Evolutionary conservation across 176 grass and related monocot species (phyloP), one percentile per base, ranked within the genome.

Genomic region (Melocanna baccifera): DNA sequence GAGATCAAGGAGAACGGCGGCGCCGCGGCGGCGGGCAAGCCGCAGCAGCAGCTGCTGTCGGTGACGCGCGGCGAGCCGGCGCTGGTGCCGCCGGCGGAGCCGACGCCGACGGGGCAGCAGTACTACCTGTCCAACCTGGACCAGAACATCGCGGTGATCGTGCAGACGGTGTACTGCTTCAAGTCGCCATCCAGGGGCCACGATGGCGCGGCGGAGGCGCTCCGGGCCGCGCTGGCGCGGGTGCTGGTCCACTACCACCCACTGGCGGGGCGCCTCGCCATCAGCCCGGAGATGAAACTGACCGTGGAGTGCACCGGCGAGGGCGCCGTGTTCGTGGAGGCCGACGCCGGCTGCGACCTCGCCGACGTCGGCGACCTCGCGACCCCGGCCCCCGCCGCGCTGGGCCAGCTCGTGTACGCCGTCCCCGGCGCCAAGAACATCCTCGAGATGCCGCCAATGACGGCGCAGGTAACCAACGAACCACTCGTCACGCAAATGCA

Each of bases 41-140:
- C 39, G 62, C 32, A 63, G 73, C 29, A 63, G 52, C 41, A 11
- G 64, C 43, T 92, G 78, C 63, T 81, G 30, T 68, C 30, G 42
- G 93, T 99, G 63, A 92, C 86, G 78, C 85, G 86, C 34, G 73
- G 86, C 2, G 76, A 89, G 52, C 86, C 88, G 40, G 43, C 71
- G 68, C 84, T 91, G 20, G 96, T 99, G 51, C 18, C 74, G 46
- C 96, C 96, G 29, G 89, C 88, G 10, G 79, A 71, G 26, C 43
- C 80, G 50, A 99, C 96, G 41, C 80, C 91, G 45, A 94, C 71
- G 7, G 96, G 89, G 26, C 88, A 89, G 13, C 86, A 74, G 32
- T 99, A 99, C 89, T 99, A 88, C 89, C 89, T 99, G n/a, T 96
- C 91, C 1, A 99, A 99, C 91, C 90, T 99, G 34, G 96, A 99